Base-by-base conservation (phyloP, 2,329 filamentous ascomycete genomes). In the Talaromyces pinophilus region DNA sequence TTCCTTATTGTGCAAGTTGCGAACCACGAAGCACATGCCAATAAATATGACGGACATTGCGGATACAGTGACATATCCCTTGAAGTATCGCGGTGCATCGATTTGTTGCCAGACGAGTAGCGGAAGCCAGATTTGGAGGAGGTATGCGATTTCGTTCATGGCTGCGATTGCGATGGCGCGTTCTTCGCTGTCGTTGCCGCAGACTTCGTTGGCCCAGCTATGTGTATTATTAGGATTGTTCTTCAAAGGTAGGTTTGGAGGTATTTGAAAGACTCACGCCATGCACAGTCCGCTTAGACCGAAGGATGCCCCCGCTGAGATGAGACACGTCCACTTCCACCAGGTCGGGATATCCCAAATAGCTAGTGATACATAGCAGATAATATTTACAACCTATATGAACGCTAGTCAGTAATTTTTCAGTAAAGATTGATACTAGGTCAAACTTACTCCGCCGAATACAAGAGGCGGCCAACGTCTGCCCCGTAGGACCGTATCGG, bases 61-160 rank as follows among this genome's bases (percentile, higher is more conserved):
- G 4, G 84, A 76, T 67, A 84, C 82, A 0, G 86, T 88, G 8
- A 86, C 80, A 59, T 84, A 89, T 0, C 88, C 88, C 71, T 89
- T 89, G 0, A 68, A 73, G 50, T 90, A 90, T 57, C 78, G 68
- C 0, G 88, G 88, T 0, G 84, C 86, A 64, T 90, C 86, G 0
- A 87, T 81, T 72, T 88, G 86, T 76, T 88, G 85, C 88, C 88
- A 90, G 15, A 90, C 82, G 2, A 90, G 72, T 42, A 89, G 80
- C 7, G 89, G 89, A 35, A 92, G 74, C 88, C 88, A 91, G 0
- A 88, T 87, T 71, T 91, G 88, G 54, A 92, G 76, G 1, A 90
- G 86, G 68, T 90, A 90, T 0, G 88, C 88, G 79, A 91, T 84
- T 73, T 89, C 85, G 68, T 91, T 91, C 87, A 91, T 91, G n/a